A percentile compares a stretch with the other conserved stretches of the same genome.
These are phyloP conservation scores for Taxillus chinensis DNA, from an alignment of 164 flowering plant species.

Conservation along the genomic window DNA sequence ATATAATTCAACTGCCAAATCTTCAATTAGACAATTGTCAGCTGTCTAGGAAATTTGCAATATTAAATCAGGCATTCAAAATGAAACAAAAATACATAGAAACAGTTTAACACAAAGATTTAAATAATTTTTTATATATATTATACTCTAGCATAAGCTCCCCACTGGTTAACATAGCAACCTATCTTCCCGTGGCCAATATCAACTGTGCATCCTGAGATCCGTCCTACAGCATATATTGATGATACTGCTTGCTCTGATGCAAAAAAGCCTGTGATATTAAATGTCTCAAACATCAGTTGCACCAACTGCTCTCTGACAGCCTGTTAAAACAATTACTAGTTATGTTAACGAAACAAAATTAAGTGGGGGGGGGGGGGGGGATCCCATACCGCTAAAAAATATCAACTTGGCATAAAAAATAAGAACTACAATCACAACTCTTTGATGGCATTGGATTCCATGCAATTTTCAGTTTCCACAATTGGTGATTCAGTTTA, in stretches of 20 bases:
- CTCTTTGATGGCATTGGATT: too few species aligned
- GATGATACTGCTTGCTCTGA: conserved; percentile 98
- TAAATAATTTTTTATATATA: neutral
- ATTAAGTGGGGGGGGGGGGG: too few species aligned
- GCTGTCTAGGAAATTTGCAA: too few species aligned
- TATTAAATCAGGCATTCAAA: neutral
- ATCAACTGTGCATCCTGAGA: conserved; percentile 98
- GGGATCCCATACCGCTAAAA: too few species aligned
- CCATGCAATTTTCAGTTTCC: too few species aligned
- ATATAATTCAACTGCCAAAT: too few species aligned
- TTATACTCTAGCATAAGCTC: neutral
- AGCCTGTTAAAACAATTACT: conserved; percentile 33
- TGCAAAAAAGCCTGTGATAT: conserved; percentile 93
- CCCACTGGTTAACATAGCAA: conserved; percentile 12
- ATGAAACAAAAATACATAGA: neutral
- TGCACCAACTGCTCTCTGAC: conserved; percentile 90
- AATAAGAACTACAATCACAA: too few species aligned
- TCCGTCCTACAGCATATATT: conserved; percentile 96
- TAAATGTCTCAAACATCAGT: conserved; percentile 96
- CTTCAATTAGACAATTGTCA: too few species aligned
- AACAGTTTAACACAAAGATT: neutral
- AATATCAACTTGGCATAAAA: too few species aligned
- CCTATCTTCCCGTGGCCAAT: conserved; percentile 99
- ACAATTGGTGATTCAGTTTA: too few species aligned
- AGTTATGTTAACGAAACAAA: too few species aligned